These are phyloP conservation scores for Parmelia sp. DNA, from an alignment of 495 filamentous ascomycete species.

Conservation along the genomic window DNA sequence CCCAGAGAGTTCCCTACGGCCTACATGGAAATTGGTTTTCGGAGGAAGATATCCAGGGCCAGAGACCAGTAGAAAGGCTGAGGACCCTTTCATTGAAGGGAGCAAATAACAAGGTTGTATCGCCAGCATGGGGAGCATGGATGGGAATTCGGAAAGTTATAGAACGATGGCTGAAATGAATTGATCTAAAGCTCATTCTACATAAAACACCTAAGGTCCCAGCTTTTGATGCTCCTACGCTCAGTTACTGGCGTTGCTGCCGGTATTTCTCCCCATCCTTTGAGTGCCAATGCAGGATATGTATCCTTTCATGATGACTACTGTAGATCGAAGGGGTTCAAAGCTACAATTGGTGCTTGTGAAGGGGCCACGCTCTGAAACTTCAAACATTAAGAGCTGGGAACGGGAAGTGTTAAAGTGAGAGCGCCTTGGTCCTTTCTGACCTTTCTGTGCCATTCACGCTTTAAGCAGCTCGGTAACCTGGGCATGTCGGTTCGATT, in stretches of 20 bases:
- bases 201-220: background rate
- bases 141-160: constrained; percentile 12
- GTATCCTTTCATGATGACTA: background rate
- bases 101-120: background rate
- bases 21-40: constrained; percentile 61
- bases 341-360: background rate
- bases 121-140: constrained; percentile 19
- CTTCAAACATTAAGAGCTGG: background rate
- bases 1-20: constrained; percentile 61
- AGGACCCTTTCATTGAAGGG: constrained; percentile 1
- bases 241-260: background rate
- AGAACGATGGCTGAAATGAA: constrained; percentile 13
- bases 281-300: background rate
- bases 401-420: no score
- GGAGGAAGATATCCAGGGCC: constrained; percentile 46
- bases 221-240: background rate
- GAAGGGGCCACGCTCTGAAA: background rate
- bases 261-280: background rate
- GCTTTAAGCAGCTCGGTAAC: no score
- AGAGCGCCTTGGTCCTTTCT: no score
- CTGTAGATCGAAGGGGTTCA: background rate
- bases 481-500: no score
- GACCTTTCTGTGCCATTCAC: no score
- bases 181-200: background rate
- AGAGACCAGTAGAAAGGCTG: constrained; percentile 28